Evolutionary conservation across 1,139 yeast genomes (phyloP).

Genomic region (Debaryomyces fabryi): DNA sequence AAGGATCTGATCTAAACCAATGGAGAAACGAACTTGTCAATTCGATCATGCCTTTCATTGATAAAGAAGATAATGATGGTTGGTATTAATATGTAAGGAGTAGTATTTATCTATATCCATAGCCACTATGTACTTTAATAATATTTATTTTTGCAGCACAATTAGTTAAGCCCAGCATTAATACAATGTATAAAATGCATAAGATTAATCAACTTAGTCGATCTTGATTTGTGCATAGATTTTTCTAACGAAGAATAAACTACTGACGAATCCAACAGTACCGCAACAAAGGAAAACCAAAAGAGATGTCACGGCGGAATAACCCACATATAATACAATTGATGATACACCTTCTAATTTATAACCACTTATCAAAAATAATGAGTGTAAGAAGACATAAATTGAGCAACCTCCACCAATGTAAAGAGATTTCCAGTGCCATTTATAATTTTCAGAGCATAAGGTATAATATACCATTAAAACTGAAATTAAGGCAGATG

Average conservation of each 20-base stretch:
- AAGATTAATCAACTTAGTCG: constrained; percentile 41
- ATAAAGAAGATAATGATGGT: constrained; percentile 38
- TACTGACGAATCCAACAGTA: constrained; percentile 78
- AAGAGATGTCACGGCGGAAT: constrained; percentile 71
- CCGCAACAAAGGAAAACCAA: constrained; percentile 85
- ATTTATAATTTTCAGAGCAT: constrained; percentile 88
- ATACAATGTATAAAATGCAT: background rate
- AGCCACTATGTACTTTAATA: constrained; percentile 6
- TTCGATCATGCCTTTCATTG: constrained; percentile 33
- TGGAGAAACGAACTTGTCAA: constrained; percentile 36
- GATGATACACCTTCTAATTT: constrained; percentile 76
- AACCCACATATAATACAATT: constrained; percentile 80
- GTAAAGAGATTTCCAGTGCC: constrained; percentile 96
- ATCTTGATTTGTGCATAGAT: constrained; percentile 87
- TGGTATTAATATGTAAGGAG: constrained; percentile 29
- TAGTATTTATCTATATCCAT: background rate
- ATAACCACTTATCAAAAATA: constrained; percentile 68
- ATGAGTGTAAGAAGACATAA: constrained; percentile 83
- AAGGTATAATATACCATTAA: constrained; percentile 82
- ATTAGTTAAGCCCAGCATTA: background rate
- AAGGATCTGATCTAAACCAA: constrained; percentile 19
- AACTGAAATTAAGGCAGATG: constrained; percentile 80
- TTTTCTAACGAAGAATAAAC: constrained; percentile 72
- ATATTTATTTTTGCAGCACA: constrained; percentile 7
- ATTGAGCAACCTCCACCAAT: constrained; percentile 89